Percentiles rank a stretch among this genome's conserved stretches.
Evolutionary conservation across 208 protist genomes (phyloP).

Genomic region (Wallacemonas rigidus): DNA sequence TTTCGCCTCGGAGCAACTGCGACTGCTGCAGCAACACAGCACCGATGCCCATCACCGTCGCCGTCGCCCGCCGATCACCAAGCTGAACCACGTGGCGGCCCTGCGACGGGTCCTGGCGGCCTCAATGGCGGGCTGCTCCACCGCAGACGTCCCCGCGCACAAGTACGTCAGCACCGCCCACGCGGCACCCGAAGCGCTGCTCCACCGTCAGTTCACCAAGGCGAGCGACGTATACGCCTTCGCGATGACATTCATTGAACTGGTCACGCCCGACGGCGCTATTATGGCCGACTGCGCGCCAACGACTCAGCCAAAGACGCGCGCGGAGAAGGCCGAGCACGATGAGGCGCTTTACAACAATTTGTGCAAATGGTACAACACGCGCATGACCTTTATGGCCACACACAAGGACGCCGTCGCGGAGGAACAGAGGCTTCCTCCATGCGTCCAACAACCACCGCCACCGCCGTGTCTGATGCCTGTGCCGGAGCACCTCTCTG

Average conservation of each 20-base stretch:
- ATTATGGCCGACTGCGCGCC: conserved; percentile 57
- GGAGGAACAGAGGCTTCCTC: conserved; percentile 36
- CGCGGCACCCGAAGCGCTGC: conserved; percentile 63
- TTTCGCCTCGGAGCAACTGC: conserved; percentile 21
- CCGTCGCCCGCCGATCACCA: conserved; percentile 31
- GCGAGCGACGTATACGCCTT: conserved; percentile 83
- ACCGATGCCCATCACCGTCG: conserved; percentile 16
- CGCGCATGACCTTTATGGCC: conserved; percentile 19
- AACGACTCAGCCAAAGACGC: conserved; percentile 29
- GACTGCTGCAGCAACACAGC: conserved; percentile 30
- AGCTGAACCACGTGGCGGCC: conserved; percentile 35
- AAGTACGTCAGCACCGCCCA: conserved; percentile 60
- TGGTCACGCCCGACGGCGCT: conserved; percentile 46
- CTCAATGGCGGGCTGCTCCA: not conserved
- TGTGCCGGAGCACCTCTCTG: conserved; percentile 63
- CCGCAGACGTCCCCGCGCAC: conserved; percentile 36
- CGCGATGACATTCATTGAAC: conserved; percentile 85
- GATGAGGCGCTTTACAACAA: conserved; percentile 36
- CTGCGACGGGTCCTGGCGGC: conserved; percentile 35
- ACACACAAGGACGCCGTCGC: conserved; percentile 24
- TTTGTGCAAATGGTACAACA: conserved; percentile 48
- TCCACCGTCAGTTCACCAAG: conserved; percentile 42
- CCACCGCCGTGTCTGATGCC: conserved; percentile 28
- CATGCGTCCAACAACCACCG: conserved; percentile 21
- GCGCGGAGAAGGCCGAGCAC: conserved; percentile 38